Percentiles rank a stretch among this genome's conserved stretches.
These are phyloP conservation scores for Cadophora gregata DNA, from an alignment of 2,329 filamentous ascomycete genomes.

Conservation along the genomic window DNA sequence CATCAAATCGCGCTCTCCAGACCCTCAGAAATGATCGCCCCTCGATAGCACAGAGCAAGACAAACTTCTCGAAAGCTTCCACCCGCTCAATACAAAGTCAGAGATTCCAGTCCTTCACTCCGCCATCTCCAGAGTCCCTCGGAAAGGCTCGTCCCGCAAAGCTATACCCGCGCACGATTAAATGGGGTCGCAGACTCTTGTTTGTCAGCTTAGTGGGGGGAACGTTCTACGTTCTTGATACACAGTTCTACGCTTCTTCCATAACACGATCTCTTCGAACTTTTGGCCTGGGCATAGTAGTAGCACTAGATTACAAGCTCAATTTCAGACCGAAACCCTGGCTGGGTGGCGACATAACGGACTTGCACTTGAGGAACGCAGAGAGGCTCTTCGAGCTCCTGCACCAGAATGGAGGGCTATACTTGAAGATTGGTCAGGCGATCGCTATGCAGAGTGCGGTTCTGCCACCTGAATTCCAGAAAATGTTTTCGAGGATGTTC, in stretches of 20 bases:
- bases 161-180: constrained; percentile 71
- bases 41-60: constrained; percentile 22
- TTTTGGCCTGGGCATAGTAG: constrained; percentile 77
- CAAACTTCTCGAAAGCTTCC: constrained; percentile 21
- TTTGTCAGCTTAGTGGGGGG: constrained; percentile 66
- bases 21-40: constrained; percentile 24
- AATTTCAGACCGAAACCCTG: constrained; percentile 87
- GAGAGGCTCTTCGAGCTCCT: constrained; percentile 82
- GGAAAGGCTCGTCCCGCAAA: constrained; percentile 74
- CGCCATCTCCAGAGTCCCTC: constrained; percentile 79
- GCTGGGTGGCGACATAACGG: constrained; percentile 73
- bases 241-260: constrained; percentile 77
- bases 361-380: constrained; percentile 84
- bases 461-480: constrained; percentile 90
- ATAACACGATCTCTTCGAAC: constrained; percentile 81
- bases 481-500: constrained; percentile 97
- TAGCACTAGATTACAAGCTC: constrained; percentile 93
- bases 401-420: constrained; percentile 86
- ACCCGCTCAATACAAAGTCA: constrained; percentile 45
- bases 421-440: constrained; percentile 97
- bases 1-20: constrained; percentile 17
- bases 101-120: constrained; percentile 68
- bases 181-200: constrained; percentile 78
- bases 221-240: constrained; percentile 71
- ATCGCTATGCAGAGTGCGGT: constrained; percentile 98